Base-by-base conservation (phyloP, 352 stramenopile genomes). In the Phytopythium ostracodes region DNA sequence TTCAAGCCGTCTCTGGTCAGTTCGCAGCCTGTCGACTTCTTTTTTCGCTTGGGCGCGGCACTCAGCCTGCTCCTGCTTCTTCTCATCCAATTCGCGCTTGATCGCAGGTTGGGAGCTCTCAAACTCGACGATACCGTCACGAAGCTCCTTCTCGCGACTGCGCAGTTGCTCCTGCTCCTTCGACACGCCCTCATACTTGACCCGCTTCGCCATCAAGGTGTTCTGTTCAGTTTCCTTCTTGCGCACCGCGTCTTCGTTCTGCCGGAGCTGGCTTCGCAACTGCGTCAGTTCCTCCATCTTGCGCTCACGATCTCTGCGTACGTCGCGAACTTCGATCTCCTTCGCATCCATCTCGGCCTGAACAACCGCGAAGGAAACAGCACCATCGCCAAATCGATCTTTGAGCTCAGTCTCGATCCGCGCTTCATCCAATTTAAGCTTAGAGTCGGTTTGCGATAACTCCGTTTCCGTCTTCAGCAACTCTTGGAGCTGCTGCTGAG, bases 211-310 rank as follows among this genome's bases (percentile, higher is more conserved):
- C 20, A 86, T 76, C 47, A 90, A 49, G 1, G 42, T 36, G 3
- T 81, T 58, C 56, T 89, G 89, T 25, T 87, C 73, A 59, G 22
- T 59, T 22, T 91, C 70, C 50, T 73, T 79, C 24, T 70, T 75
- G n/a, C 72, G 83, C 59, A 83, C 61, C 25, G 89, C n/a, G 50
- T 93, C 82, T 38, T 77, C 82, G 49, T 89, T 77, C 46, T 88
- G 54, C 35, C 87, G 78, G 40, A 79, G 72, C 44, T 73, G 70
- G 4, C 80, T 73, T 14, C 89, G 75, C 24, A 76, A 67, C 25
- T 63, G 52, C 27, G 89, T 70, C 11, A 83, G 29, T 6, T 88
- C 71, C 31, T 57, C 60, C 61, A 92, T 79, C 55, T 89, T 89
- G 10, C 56, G 58, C n/a, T 88, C 70, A 12, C 87, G 40, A 43